phyloP scores from a whole-genome alignment of 257 asterid genomes.

The Nicotiana noctiflora region DNA sequence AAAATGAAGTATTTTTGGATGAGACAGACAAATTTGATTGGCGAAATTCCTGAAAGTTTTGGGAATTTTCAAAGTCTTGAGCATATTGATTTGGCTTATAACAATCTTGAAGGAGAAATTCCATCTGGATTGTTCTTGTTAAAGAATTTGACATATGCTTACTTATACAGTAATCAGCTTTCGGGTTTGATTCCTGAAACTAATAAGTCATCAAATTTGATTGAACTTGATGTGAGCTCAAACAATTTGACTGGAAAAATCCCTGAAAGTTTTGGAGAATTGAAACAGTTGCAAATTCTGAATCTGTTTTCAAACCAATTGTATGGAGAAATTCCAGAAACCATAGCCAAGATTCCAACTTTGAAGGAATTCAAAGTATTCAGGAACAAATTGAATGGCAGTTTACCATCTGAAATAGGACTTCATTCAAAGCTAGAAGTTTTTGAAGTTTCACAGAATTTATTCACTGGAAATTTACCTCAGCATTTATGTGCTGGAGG shows the following conservation, averaged over 20 bases:
- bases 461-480: constrained; percentile 62
- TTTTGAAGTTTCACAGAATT: constrained; percentile 61
- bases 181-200: constrained; percentile 56
- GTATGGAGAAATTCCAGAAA: constrained; percentile 51
- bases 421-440: constrained; percentile 49
- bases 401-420: constrained; percentile 65
- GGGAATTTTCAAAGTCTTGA: constrained; percentile 23
- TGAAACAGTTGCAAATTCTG: constrained; percentile 40
- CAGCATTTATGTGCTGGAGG: constrained; percentile 58
- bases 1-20: constrained; percentile 44
- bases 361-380: constrained; percentile 41
- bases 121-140: constrained; percentile 45
- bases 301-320: constrained; percentile 39
- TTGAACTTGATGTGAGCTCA: constrained; percentile 42
- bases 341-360: constrained; percentile 46
- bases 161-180: constrained; percentile 39
- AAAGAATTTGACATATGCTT: constrained; percentile 45
- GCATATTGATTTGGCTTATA: constrained; percentile 31
- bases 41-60: constrained; percentile 37
- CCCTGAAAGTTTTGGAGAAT: constrained; percentile 61
- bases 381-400: constrained; percentile 50
- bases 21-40: constrained; percentile 33
- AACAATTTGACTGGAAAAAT: constrained; percentile 51
- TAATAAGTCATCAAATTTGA: constrained; percentile 38
- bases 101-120: constrained; percentile 25